Base-by-base conservation (phyloP, 805 yeast species). In the Lachancea sp. region DNA sequence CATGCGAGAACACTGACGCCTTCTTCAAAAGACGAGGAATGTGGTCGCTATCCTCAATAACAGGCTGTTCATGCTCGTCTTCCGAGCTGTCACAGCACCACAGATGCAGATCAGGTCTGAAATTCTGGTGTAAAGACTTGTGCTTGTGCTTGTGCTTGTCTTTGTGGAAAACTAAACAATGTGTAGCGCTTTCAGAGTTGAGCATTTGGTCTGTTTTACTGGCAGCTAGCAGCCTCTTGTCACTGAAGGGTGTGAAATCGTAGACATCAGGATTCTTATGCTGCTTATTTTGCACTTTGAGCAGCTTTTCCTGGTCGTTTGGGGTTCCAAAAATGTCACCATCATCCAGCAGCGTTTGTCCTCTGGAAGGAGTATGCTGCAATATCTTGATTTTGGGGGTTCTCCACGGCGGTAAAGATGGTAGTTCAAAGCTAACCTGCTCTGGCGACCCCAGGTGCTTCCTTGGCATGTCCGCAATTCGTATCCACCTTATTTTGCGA, bases 331-430 rank as follows among this genome's bases (percentile, higher is more conserved):
- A 33, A 16, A n/a, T 39, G 8, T 36, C 28, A 3, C 34, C 33
- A 21, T 34, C 37, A 26, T 28, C 36, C 12, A 36, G 16, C 16
- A 22, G 20, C 13, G 45, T 42, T 6, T 49, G 45, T 34, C 50
- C 45, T 32, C 50, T 38, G 22, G 50, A 28, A 16, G 61, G 61
- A 9, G 61, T 56, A 8, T 47, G 41, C n/a, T 41, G 34, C 4
- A 28, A 34, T 3, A 34, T 34, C 22, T 50, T 47, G 22, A 47
- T 43, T 24, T 40, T 40, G 17, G 56, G 51, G 12, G 58, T 48
- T 28, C 46, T 46, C 61, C 61, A 56, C n/a, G 58, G 55, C 15
- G 61, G 58, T 13, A 56, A 41, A 9, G 58, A 45, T 9, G 58
- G 59, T 17, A 56, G 36, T 29, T 56, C 58, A 29, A 54, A 54